Percentiles rank a stretch among this genome's conserved stretches.
phyloP scores from a whole-genome alignment of 805 yeast genomes.

The Monosporozyma unispora region DNA sequence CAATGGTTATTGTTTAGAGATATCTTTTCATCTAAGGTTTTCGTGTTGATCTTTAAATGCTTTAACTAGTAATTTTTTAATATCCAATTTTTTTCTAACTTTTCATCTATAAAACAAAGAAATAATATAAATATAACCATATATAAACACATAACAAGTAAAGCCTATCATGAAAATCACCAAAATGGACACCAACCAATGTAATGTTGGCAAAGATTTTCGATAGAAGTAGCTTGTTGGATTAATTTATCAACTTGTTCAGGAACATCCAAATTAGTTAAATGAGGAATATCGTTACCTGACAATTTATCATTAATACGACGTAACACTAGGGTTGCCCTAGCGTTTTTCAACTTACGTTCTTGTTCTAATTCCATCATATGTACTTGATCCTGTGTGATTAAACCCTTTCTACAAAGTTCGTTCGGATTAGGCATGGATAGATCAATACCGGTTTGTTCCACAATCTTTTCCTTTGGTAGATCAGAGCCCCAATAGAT shows the following conservation, averaged over 20 bases:
- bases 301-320: slow-evolving; percentile 87
- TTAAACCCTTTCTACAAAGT: slow-evolving; percentile 58
- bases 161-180: too few species aligned
- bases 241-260: slow-evolving; percentile 89
- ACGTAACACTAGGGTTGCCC: slow-evolving; percentile 83
- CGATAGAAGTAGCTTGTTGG: slow-evolving; percentile 93
- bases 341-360: slow-evolving; percentile 70
- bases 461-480: slow-evolving; percentile 71
- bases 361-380: slow-evolving; percentile 58
- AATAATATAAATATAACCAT: too few species aligned
- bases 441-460: slow-evolving; percentile 53
- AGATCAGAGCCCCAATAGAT: slow-evolving; percentile 98
- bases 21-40: background rate
- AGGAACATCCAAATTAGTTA: slow-evolving; percentile 64
- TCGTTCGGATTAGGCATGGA: slow-evolving; percentile 65
- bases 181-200: slow-evolving; percentile 99
- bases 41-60: background rate
- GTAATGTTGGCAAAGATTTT: slow-evolving; percentile 90
- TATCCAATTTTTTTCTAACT: background rate
- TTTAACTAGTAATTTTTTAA: background rate
- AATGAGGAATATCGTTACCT: slow-evolving; percentile 82
- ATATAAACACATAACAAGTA: too few species aligned
- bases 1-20: too few species aligned
- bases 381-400: slow-evolving; percentile 69
- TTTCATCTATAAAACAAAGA: background rate